phyloP scores from a whole-genome alignment of 1,139 yeast species.

The Taphrina betulina region DNA sequence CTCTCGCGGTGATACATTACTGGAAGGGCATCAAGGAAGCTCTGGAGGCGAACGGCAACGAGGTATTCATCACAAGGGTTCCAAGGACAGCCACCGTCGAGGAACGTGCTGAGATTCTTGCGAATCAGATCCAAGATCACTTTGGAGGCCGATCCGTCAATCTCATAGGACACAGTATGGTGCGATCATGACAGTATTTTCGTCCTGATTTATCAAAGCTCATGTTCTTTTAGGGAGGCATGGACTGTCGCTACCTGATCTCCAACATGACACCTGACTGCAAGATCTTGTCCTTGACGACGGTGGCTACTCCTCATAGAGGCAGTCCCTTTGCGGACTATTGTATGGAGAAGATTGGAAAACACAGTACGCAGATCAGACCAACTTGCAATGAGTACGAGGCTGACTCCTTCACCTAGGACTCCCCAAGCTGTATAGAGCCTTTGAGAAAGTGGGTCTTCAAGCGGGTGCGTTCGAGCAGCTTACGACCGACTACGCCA shows the following conservation, averaged over 20 bases:
- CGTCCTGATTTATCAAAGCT: neutral
- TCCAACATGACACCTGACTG: slow-evolving; percentile 49
- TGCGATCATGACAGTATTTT: neutral
- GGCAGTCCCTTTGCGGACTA: slow-evolving; percentile 84
- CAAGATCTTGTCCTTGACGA: slow-evolving; percentile 60
- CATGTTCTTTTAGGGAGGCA: slow-evolving; percentile 60
- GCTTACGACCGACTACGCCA: slow-evolving; percentile 56
- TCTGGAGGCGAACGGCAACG: slow-evolving; percentile 60
- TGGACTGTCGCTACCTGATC: slow-evolving; percentile 76
- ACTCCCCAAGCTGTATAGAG: slow-evolving; percentile 12
- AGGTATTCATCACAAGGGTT: slow-evolving; percentile 70
- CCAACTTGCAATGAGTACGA: neutral
- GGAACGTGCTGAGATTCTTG: slow-evolving; percentile 62
- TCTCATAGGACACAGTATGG: slow-evolving; percentile 82
- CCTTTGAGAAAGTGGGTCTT: slow-evolving; percentile 19
- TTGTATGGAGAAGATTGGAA: slow-evolving; percentile 37
- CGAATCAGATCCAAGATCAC: slow-evolving; percentile 53
- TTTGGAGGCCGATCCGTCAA: slow-evolving; percentile 50
- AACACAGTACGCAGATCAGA: neutral
- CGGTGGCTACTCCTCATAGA: slow-evolving; percentile 82
- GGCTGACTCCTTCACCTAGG: slow-evolving; percentile 1
- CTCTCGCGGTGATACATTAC: slow-evolving; percentile 49
- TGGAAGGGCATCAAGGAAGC: slow-evolving; percentile 78
- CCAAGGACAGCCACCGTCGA: slow-evolving; percentile 79
- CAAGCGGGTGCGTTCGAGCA: slow-evolving; percentile 33